A percentile compares a stretch with the other conserved stretches of the same genome.
Conservation (phyloP, 108 stramenopile genomes). For the Skeletonema potamos region DNA sequence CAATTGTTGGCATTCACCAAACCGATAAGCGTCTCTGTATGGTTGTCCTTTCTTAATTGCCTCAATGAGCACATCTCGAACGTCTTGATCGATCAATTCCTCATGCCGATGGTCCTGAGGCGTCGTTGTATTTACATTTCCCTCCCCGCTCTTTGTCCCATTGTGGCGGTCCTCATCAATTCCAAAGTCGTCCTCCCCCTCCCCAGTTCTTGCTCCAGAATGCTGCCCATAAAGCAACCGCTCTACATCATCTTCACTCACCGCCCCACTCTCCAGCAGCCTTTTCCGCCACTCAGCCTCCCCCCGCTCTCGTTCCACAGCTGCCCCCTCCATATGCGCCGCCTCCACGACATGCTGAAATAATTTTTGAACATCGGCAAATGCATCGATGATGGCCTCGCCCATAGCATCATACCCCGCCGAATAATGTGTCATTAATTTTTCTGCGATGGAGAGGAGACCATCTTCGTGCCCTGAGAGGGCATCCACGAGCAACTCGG, state of each 20-base stretch:
- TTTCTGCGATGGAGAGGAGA: conserved; percentile 83
- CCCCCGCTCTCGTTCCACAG: conserved; percentile 69
- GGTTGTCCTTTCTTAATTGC: conserved; percentile 62
- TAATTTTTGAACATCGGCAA: conserved; percentile 84
- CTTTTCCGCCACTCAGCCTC: conserved; percentile 63
- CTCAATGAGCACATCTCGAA: conserved; percentile 72
- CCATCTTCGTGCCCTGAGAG: conserved; percentile 88
- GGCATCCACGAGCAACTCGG: conserved; percentile 85
- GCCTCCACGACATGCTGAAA: conserved; percentile 91
- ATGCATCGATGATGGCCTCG: conserved; percentile 85
- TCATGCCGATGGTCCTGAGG: conserved; percentile 54
- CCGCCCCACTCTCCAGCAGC: conserved; percentile 21
- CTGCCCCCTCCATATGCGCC: conserved; percentile 91
- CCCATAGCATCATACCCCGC: conserved; percentile 87
- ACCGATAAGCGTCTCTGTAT: conserved; percentile 44
- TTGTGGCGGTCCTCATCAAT: background rate
- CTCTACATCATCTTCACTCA: conserved; percentile 27
- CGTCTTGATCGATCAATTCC: conserved; percentile 87
- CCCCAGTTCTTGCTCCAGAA: background rate
- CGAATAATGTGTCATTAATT: conserved; percentile 84
- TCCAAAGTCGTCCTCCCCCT: conserved; percentile 17
- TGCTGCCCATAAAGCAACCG: conserved; percentile 8
- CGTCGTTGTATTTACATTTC: conserved; percentile 6
- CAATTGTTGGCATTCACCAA: conserved; percentile 61
- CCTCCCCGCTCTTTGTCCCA: conserved; percentile 10